phyloP scores from a whole-genome alignment of 108 stramenopile genomes.

The Aurantiochytrium sp. region DNA sequence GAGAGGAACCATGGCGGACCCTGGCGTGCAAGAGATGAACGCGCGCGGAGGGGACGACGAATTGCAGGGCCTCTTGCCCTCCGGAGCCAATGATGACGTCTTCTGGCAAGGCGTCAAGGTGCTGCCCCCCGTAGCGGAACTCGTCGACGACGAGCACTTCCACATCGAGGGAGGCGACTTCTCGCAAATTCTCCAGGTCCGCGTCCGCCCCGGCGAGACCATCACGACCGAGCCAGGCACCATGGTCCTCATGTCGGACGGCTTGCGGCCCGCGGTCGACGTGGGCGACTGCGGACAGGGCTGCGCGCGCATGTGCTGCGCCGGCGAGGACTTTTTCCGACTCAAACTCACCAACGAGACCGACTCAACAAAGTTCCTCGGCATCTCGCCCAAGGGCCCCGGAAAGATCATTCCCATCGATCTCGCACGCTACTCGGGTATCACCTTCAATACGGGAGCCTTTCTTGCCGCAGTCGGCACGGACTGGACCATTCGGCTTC shows the following conservation, averaged over 20 bases:
- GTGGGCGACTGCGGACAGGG: background rate
- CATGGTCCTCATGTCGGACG: conserved; percentile 17
- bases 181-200: background rate
- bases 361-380: background rate
- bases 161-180: conserved; percentile 2
- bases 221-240: conserved; percentile 2
- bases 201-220: background rate
- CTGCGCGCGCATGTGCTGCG: background rate
- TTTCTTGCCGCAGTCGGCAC: conserved; percentile 7
- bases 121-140: background rate
- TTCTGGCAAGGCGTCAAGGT: background rate
- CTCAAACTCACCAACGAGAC: background rate
- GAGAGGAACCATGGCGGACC: too few relatives aligned
- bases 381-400: background rate
- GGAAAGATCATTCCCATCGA: background rate
- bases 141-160: background rate
- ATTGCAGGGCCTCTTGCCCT: too few relatives aligned
- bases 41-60: too few relatives aligned
- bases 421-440: background rate
- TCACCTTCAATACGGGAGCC: background rate
- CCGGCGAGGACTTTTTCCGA: background rate
- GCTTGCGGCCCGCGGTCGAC: background rate
- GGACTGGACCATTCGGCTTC: background rate
- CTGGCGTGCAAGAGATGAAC: too few relatives aligned
- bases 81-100: background rate